Evolutionary conservation across 306 rosid species (phyloP).

Genomic region (Trichosanthes truncata): DNA sequence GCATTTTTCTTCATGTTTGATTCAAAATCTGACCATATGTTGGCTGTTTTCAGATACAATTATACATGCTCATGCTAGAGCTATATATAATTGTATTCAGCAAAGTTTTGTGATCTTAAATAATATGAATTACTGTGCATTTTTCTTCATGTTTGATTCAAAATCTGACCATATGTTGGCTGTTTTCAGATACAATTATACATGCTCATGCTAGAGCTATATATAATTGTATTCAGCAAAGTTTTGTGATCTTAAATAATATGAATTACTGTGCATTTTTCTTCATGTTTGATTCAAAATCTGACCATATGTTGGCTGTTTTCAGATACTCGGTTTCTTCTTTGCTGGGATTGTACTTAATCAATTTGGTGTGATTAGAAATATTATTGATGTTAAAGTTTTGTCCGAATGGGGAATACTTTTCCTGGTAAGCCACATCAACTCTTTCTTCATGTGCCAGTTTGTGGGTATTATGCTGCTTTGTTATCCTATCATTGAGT

Average conservation of each 20-base stretch:
- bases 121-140: background rate
- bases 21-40: background rate
- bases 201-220: background rate
- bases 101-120: background rate
- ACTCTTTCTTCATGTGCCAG: constrained; percentile 8
- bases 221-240: background rate
- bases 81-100: background rate
- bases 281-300: background rate
- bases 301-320: background rate
- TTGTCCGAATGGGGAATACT: constrained; percentile 99
- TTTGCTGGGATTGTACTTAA: constrained; percentile 87
- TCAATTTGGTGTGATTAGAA: constrained; percentile 94
- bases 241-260: background rate
- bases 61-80: background rate
- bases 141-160: background rate
- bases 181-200: constrained; percentile 63
- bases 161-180: background rate
- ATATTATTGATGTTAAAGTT: constrained; percentile 81
- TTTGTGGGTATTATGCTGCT: background rate
- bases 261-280: background rate
- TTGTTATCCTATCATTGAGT: background rate
- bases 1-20: background rate
- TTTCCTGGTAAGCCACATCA: constrained; percentile 79
- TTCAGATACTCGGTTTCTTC: constrained; percentile 98
- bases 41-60: constrained; percentile 56